phyloP scores from a whole-genome alignment of 805 yeast genomes.

The Trichomonascus vanleenenianus region DNA sequence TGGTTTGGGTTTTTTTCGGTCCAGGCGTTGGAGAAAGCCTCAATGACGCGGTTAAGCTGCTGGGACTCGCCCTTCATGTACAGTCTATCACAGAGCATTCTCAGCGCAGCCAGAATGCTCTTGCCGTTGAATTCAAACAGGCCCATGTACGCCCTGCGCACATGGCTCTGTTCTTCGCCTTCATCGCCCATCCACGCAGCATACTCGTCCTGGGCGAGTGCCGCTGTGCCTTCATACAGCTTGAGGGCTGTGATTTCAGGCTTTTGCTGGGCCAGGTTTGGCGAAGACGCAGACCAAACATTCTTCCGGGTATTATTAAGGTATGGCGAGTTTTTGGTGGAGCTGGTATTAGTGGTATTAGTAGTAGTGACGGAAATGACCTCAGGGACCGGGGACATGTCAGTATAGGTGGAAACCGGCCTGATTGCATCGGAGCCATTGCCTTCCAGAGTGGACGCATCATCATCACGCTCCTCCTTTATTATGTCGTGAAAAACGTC shows the following conservation, averaged over 20 bases:
- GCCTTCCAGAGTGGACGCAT: too few relatives aligned
- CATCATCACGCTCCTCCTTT: too few relatives aligned
- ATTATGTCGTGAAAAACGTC: too few relatives aligned
- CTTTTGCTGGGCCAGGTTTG: too few relatives aligned
- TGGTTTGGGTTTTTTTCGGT: conserved; percentile 38
- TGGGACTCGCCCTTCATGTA: conserved; percentile 79
- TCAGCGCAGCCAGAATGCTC: conserved; percentile 49
- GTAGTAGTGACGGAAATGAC: too few relatives aligned
- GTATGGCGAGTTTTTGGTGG: too few relatives aligned
- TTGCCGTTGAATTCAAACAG: conserved; percentile 38
- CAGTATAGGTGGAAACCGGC: too few relatives aligned
- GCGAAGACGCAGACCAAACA: too few relatives aligned
- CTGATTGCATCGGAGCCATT: too few relatives aligned
- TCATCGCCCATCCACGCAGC: conserved; percentile 35
- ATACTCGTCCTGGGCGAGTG: conserved; percentile 32
- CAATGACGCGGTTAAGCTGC: conserved; percentile 65
- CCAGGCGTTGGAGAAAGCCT: conserved; percentile 63
- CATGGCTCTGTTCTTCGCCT: conserved; percentile 19
- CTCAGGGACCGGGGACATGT: too few relatives aligned
- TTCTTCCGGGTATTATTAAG: too few relatives aligned
- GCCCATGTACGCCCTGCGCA: conserved; percentile 32
- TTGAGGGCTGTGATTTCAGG: conserved; percentile 5
- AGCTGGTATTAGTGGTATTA: too few relatives aligned
- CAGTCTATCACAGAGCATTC: conserved; percentile 55
- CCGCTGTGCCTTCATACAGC: conserved; percentile 12